Evolutionary conservation across 1,139 yeast species (phyloP), one percentile per base, ranked within the genome.

Genomic region (Nadsonia commutata): DNA sequence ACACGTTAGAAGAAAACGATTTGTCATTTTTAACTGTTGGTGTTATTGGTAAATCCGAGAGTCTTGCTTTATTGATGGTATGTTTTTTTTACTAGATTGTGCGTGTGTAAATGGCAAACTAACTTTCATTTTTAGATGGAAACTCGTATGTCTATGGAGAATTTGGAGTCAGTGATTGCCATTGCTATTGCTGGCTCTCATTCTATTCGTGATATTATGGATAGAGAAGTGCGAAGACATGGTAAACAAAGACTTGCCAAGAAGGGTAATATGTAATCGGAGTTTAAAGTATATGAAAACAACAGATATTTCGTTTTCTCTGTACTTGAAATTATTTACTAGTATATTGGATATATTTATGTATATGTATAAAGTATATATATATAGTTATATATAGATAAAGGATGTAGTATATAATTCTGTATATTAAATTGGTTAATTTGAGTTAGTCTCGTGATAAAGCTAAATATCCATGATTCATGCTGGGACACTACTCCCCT

Each of bases 131-230:
- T 67, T 84, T 8, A 27, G 33, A 27, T 27, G 49, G 97, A 90
- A 56, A 86, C 84, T 56, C 81, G 81, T 57, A 71, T 90, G 63
- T 93, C 95, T 0, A 62, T 88, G 52, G 97, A 88, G 56, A 70
- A 76, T 46, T 63, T 90, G 48, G 94, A 84, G 54, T 67, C 76
- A 19, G 78, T 85, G 4, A 64, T 90, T 54, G 82, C 84, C n/a
- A 71, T 86, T 43, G 94, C 93, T 1, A 76, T 88, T 42, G 83
- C 88, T n/a, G 98, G 97, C 6, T 76, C 90, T 46, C 93, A 82
- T 55, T 68, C 82, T 49, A 68, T 90, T 18, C 74, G 88, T 57
- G 86, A 81, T 42, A 65, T 84, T 49, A 85, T 90, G 95, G 96
- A 90, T 56, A 68, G 71, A 41, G 85, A 81, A 56, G 82, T 88